These are phyloP conservation scores for Sphagnum magellanicum DNA, from an alignment of 228 moss, liverwort and hornwort genomes.

Conservation along the genomic window DNA sequence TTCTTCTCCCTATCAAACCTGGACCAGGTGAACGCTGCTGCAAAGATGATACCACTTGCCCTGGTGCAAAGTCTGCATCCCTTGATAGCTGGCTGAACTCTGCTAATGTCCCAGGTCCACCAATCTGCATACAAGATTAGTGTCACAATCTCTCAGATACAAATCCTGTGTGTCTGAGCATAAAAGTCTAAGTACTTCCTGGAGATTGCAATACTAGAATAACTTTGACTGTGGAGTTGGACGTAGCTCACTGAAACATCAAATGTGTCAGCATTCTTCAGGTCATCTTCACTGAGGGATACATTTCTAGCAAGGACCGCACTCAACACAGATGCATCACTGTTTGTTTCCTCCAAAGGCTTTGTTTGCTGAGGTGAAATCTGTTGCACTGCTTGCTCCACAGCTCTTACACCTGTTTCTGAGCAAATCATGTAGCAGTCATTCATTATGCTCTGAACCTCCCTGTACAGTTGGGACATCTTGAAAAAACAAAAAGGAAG, in stretches of 20 bases:
- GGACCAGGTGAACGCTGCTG: conserved; percentile 65
- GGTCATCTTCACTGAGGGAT: conserved; percentile 84
- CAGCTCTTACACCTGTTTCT: conserved; percentile 52
- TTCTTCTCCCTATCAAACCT: conserved; percentile 78
- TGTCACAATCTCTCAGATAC: conserved; percentile 51
- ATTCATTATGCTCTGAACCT: background rate
- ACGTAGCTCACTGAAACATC: conserved; percentile 66
- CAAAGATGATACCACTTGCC: conserved; percentile 53
- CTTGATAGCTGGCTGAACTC: conserved; percentile 93
- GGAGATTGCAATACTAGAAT: no score
- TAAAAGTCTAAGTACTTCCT: no score
- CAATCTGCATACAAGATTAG: conserved; percentile 82
- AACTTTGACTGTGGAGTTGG: no score
- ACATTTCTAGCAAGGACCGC: conserved; percentile 63
- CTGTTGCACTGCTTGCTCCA: conserved; percentile 49
- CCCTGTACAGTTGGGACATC: background rate
- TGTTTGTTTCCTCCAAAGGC: conserved; percentile 45
- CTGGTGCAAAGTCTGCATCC: conserved; percentile 78
- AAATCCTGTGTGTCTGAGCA: no score
- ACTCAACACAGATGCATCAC: conserved; percentile 48
- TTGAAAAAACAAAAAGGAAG: background rate
- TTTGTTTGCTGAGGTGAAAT: conserved; percentile 45
- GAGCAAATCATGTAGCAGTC: background rate
- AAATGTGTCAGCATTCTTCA: conserved; percentile 94
- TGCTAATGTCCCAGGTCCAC: conserved; percentile 81